Evolutionary conservation across 192 early-diverging fungal species (phyloP).

Genomic region (Coemansia sp.): DNA sequence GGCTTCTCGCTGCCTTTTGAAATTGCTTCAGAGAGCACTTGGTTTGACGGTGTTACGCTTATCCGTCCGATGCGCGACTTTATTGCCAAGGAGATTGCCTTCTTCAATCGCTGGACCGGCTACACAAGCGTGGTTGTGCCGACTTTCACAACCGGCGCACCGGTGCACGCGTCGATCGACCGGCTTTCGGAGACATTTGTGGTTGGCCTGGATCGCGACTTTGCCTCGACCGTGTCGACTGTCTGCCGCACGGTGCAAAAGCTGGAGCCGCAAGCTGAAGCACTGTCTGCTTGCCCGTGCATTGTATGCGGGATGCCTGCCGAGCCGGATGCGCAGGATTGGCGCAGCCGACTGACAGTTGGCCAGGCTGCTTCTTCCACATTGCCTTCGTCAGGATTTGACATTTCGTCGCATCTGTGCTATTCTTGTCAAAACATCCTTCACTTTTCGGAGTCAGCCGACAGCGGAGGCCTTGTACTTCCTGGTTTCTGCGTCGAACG

Average conservation of each 20-base stretch:
- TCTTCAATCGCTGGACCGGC: constrained; percentile 59
- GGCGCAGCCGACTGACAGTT: constrained; percentile 39
- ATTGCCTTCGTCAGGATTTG: not conserved
- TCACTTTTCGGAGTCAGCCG: constrained; percentile 21
- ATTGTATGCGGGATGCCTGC: constrained; percentile 63
- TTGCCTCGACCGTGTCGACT: constrained; percentile 81
- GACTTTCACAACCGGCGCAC: constrained; percentile 57
- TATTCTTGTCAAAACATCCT: constrained; percentile 42
- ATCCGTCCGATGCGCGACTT: constrained; percentile 81
- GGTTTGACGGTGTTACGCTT: constrained; percentile 56
- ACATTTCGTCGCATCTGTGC: constrained; percentile 25
- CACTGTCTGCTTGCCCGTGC: constrained; percentile 39
- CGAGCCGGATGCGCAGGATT: constrained; percentile 41
- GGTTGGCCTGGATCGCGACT: constrained; percentile 71
- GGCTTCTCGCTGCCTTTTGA: constrained; percentile 83
- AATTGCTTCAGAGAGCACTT: constrained; percentile 57
- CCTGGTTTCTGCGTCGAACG: constrained; percentile 25
- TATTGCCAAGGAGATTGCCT: constrained; percentile 72
- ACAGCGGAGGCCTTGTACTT: constrained; percentile 16
- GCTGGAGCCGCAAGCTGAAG: constrained; percentile 56
- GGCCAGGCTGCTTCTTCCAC: not conserved
- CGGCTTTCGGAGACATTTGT: constrained; percentile 62
- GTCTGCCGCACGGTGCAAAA: constrained; percentile 79
- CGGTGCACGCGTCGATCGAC: constrained; percentile 48
- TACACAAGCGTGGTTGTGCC: constrained; percentile 46